Base-by-base conservation (phyloP, 352 stramenopile species). In the Globisporangium canariense region DNA sequence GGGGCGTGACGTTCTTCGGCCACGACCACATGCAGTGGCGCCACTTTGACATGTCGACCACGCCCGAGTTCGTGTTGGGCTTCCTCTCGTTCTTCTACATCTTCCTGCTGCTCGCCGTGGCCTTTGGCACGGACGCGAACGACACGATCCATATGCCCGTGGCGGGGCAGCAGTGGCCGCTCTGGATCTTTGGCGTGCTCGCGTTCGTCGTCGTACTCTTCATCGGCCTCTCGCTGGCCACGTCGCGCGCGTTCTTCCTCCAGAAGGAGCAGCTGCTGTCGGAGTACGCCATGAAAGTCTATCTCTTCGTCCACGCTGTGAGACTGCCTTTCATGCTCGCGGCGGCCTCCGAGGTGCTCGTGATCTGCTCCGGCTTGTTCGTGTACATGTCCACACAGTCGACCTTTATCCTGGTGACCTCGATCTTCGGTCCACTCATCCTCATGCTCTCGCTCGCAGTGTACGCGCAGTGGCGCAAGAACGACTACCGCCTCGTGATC, bases 1-100 rank as follows among this genome's bases (percentile, higher is more conserved):
- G 88, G 0, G 86, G 80, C 3, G 82, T 96, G 41, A 90, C 86
- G 1, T 94, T 94, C 57, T 94, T 96, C 38, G 88, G 86, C 10
- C 82, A 91, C 53, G 86, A 96, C 25, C 75, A 85, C 41, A 71
- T 77, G 43, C 72, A 77, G 50, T 86, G 74, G 70, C 77, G 74
- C 9, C 85, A 93, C 65, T 68, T 90, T 16, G 85, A 96, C 66
- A 61, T 87, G 32, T 86, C 83, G 7, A 93, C 83, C 8, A 94
- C 80, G 2, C 85, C 87, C 2, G 86, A 96, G 58, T 96, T 96
- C 46, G 87, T 88, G 22, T 56, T 96, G 6, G 87, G 87, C 0
- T 84, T 94, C 50, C 50, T 96, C 6, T 94, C 81, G 6, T 96
- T 96, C 58, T 88, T 93, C 62, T 96, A 94, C 51, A 69, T 96